phyloP scores from a whole-genome alignment of 305 asterid genomes.

The Rubia balearica region DNA sequence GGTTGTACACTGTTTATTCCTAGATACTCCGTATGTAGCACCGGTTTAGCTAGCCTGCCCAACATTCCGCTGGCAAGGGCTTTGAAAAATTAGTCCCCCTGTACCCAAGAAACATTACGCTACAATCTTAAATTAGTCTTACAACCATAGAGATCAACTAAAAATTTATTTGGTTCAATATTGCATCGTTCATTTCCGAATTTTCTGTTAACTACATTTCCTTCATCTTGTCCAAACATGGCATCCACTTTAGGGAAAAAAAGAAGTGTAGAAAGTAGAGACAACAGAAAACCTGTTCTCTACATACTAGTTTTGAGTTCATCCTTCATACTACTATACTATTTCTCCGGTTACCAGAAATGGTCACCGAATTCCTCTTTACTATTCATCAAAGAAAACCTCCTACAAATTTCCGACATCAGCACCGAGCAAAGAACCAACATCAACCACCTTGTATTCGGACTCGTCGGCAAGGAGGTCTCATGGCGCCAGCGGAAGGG shows the following conservation, averaged over 20 bases:
- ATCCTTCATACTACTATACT: background rate
- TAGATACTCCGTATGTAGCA: too few relatives aligned
- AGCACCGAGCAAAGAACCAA: too few relatives aligned
- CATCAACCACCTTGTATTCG: conserved; percentile 48
- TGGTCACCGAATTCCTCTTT: background rate
- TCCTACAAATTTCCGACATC: too few relatives aligned
- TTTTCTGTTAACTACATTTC: background rate
- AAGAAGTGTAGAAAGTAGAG: too few relatives aligned
- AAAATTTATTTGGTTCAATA: background rate
- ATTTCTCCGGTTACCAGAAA: conserved; percentile 6
- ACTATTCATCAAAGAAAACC: too few relatives aligned
- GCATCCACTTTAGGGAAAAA: background rate
- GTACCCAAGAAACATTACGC: too few relatives aligned
- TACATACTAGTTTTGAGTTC: background rate
- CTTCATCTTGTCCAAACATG: background rate
- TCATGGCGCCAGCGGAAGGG: conserved; percentile 46
- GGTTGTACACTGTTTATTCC: too few relatives aligned
- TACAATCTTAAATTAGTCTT: too few relatives aligned
- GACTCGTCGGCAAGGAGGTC: conserved; percentile 47
- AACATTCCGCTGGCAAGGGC: too few relatives aligned
- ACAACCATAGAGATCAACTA: background rate
- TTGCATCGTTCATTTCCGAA: background rate
- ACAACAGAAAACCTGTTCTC: background rate
- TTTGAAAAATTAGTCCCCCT: too few relatives aligned
- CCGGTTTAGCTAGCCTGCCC: too few relatives aligned